phyloP scores from a whole-genome alignment of 108 stramenopile genomes.

The Mediolabrus comicus region DNA sequence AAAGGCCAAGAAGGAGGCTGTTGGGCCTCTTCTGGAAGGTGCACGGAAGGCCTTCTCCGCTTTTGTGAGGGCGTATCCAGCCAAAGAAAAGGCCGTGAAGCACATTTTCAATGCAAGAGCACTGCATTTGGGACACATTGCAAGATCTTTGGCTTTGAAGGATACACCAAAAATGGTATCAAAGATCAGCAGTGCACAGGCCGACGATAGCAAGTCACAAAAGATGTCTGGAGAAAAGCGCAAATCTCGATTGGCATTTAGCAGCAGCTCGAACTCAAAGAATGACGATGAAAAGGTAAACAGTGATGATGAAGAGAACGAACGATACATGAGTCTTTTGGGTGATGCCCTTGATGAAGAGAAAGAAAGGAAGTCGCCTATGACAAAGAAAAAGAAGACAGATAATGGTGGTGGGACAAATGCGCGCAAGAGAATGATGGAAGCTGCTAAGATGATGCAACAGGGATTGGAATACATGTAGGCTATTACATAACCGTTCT shows the following conservation, averaged over 20 bases:
- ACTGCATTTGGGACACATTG: constrained; percentile 86
- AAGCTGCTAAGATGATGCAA: constrained; percentile 30
- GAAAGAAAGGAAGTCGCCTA: neutral
- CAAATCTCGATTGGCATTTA: constrained; percentile 29
- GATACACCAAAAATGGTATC: constrained; percentile 78
- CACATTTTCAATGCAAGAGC: constrained; percentile 84
- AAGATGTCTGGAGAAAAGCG: constrained; percentile 14
- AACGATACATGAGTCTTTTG: constrained; percentile 11
- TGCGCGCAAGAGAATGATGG: constrained; percentile 31
- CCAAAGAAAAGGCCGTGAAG: constrained; percentile 82
- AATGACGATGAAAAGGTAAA: constrained; percentile 4
- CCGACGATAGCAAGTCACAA: neutral
- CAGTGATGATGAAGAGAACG: constrained; percentile 6
- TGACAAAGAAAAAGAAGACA: constrained; percentile 11
- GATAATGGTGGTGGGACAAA: neutral
- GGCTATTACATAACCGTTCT: too few species aligned
- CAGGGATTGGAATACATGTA: constrained; percentile 1
- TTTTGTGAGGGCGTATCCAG: constrained; percentile 80
- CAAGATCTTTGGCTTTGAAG: constrained; percentile 80
- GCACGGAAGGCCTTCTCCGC: constrained; percentile 77
- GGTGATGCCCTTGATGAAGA: constrained; percentile 1
- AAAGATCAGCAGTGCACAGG: constrained; percentile 23
- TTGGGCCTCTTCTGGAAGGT: constrained; percentile 58
- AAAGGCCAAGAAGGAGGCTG: constrained; percentile 37
- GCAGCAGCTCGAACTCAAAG: neutral